phyloP scores from a whole-genome alignment of 1,284 basidiomycete genomes.

The Flammula alnicola region DNA sequence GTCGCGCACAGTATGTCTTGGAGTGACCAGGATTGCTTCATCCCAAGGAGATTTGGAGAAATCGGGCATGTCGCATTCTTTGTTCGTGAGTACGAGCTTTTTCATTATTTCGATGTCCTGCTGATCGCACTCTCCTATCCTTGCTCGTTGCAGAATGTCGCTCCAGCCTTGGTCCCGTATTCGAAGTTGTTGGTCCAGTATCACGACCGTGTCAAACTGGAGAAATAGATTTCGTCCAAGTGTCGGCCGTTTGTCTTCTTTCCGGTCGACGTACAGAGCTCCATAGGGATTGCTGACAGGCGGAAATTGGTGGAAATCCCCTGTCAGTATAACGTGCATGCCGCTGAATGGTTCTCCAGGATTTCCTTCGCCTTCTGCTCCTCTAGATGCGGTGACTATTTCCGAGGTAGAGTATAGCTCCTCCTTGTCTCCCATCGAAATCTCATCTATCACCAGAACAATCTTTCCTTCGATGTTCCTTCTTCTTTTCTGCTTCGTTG shows the following conservation, averaged over 20 bases:
- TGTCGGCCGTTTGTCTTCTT: not conserved
- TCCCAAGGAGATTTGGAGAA: conserved; percentile 29
- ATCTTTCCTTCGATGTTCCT: conserved; percentile 19
- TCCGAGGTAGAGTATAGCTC: conserved; percentile 3
- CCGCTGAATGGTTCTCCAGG: conserved; percentile 20
- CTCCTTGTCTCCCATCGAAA: conserved; percentile 34
- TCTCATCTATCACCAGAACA: conserved; percentile 33
- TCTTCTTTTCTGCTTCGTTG: conserved; percentile 11
- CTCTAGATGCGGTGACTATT: not conserved
- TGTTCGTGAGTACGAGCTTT: conserved; percentile 27
- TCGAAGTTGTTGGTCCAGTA: conserved; percentile 31
- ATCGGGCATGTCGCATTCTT: conserved; percentile 14
- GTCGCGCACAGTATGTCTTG: conserved; percentile 35
- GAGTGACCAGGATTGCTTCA: conserved; percentile 37
- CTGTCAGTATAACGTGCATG: conserved; percentile 37
- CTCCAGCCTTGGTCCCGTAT: conserved; percentile 33
- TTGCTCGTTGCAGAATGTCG: conserved; percentile 23
- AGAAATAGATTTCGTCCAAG: conserved; percentile 33
- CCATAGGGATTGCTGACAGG: conserved; percentile 26
- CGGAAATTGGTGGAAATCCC: conserved; percentile 46
- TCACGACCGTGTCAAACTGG: conserved; percentile 37
- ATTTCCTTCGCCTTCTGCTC: not conserved
- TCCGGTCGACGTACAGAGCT: conserved; percentile 29
- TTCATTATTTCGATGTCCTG: conserved; percentile 30
- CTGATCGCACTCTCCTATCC: conserved; percentile 28